Conservation (phyloP, 169 alveolate species). For the Plasmodium adleri region DNA sequence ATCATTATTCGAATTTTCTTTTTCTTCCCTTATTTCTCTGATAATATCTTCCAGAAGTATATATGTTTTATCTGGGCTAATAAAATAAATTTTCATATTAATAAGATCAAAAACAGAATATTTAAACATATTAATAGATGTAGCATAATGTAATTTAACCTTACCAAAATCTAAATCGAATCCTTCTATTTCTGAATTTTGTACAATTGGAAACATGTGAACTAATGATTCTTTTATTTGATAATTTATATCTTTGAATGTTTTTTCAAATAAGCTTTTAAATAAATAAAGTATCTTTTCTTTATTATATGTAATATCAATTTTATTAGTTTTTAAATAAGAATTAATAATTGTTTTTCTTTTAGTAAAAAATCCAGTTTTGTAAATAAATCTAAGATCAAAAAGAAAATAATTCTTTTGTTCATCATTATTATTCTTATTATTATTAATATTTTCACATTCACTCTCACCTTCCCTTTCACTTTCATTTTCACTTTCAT, state of each 20-base stretch:
- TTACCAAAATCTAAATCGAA: slow-evolving; percentile 65
- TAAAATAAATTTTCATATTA: slow-evolving; percentile 47
- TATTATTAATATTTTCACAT: neutral
- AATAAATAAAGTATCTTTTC: slow-evolving; percentile 29
- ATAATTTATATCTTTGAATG: slow-evolving; percentile 36
- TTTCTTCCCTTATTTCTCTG: slow-evolving; percentile 25
- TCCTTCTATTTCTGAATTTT: slow-evolving; percentile 23
- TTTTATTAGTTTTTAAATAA: slow-evolving; percentile 40
- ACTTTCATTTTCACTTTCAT: neutral
- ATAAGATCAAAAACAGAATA: slow-evolving; percentile 44
- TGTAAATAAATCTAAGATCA: slow-evolving; percentile 26
- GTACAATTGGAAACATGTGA: slow-evolving; percentile 16
- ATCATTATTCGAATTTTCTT: neutral
- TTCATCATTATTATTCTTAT: neutral
- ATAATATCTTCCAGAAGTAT: slow-evolving; percentile 42
- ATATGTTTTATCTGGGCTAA: slow-evolving; percentile 48
- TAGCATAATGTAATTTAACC: slow-evolving; percentile 26
- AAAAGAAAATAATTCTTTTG: slow-evolving; percentile 3
- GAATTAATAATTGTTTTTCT: slow-evolving; percentile 37
- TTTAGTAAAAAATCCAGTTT: slow-evolving; percentile 36
- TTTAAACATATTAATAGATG: slow-evolving; percentile 47
- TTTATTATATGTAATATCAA: slow-evolving; percentile 25
- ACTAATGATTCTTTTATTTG: slow-evolving; percentile 43
- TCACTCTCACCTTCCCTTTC: neutral
- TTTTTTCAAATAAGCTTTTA: slow-evolving; percentile 19